Conservation (phyloP, 2,329 filamentous ascomycete species). For the Cladorrhinum sp. region DNA sequence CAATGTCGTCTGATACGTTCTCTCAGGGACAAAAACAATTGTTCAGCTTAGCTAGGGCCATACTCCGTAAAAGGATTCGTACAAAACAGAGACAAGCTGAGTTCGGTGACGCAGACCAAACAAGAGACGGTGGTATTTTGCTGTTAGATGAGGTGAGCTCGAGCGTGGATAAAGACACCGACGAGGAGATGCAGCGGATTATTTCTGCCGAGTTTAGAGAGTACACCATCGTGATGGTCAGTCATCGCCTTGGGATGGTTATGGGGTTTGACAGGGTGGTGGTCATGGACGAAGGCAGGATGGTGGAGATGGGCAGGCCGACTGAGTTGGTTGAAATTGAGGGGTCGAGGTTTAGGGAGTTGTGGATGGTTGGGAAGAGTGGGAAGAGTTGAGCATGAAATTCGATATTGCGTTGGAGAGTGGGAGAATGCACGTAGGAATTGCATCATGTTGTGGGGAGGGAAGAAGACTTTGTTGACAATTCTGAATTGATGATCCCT, state of each 20-base stretch:
- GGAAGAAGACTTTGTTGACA: too few species aligned
- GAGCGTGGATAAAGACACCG: slow-evolving; percentile 42
- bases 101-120: background rate
- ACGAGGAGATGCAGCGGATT: slow-evolving; percentile 41
- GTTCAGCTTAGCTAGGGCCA: slow-evolving; percentile 59
- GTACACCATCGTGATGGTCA: slow-evolving; percentile 54
- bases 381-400: background rate
- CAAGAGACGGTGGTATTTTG: slow-evolving; percentile 29
- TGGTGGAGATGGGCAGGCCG: slow-evolving; percentile 40
- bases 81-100: slow-evolving; percentile 2
- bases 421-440: too few species aligned
- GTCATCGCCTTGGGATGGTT: slow-evolving; percentile 48
- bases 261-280: slow-evolving; percentile 51
- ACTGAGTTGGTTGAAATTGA: slow-evolving; percentile 20
- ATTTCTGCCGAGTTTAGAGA: slow-evolving; percentile 38
- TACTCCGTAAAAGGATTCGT: slow-evolving; percentile 41
- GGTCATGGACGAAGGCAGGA: slow-evolving; percentile 47
- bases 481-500: too few species aligned
- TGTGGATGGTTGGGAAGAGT: slow-evolving; percentile 24
- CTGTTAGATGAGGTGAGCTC: slow-evolving; percentile 44
- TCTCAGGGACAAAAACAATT: slow-evolving; percentile 62
- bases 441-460: too few species aligned
- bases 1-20: slow-evolving; percentile 47
- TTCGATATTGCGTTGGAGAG: too few species aligned
- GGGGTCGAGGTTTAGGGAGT: slow-evolving; percentile 22